Conservation (phyloP, 768 basidiomycete species). For the Rhizopogon roseolus region DNA sequence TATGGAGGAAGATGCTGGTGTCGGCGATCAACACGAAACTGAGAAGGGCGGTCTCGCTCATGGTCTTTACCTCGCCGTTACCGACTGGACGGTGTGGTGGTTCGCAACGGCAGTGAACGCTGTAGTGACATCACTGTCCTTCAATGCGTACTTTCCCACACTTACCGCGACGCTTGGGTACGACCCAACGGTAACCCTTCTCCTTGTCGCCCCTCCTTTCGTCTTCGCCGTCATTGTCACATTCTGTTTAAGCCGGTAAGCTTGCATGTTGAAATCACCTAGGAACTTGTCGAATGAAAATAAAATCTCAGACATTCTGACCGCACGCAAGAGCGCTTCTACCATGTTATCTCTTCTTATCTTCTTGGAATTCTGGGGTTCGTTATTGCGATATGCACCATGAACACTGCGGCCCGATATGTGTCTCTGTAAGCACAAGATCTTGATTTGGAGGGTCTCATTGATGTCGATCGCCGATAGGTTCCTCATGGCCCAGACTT, state of each 20-base stretch:
- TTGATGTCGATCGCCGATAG: conserved; percentile 27
- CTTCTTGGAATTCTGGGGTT: conserved; percentile 63
- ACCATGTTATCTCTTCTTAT: conserved; percentile 56
- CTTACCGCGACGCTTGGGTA: conserved; percentile 69
- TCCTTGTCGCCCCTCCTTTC: conserved; percentile 79
- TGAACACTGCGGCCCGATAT: conserved; percentile 61
- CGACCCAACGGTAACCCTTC: conserved; percentile 53
- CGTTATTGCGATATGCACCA: conserved; percentile 57
- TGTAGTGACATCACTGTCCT: conserved; percentile 49
- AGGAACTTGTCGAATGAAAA: neutral
- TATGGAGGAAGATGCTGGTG: conserved; percentile 61
- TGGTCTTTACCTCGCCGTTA: conserved; percentile 58
- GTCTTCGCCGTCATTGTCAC: conserved; percentile 52
- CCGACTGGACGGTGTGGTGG: conserved; percentile 82
- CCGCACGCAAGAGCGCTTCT: conserved; percentile 61
- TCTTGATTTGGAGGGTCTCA: conserved; percentile 4
- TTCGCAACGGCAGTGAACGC: conserved; percentile 47
- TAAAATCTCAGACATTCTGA: conserved; percentile 61
- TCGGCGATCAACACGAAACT: conserved; percentile 48
- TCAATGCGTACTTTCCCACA: conserved; percentile 83
- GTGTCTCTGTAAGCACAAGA: conserved; percentile 46
- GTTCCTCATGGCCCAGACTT: conserved; percentile 73
- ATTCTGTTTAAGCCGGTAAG: conserved; percentile 47
- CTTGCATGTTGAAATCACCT: neutral
- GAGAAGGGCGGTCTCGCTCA: conserved; percentile 31